Evolutionary conservation across 805 yeast genomes (phyloP).

Genomic region (Candida coquimbonensis): DNA sequence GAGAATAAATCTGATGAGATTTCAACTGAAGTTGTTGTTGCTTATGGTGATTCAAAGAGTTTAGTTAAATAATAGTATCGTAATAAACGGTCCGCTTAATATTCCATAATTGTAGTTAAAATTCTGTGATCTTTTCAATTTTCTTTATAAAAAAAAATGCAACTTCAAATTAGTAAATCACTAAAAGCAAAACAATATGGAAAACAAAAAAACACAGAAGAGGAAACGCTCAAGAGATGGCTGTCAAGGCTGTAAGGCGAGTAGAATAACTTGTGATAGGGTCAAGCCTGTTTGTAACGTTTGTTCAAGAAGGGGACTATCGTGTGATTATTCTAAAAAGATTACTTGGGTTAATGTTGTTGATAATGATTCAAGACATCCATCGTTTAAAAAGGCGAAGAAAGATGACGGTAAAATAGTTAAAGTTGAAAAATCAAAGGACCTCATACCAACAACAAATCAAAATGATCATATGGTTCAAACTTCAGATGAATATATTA

Average conservation of each 20-base stretch:
- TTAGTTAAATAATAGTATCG: too few species aligned
- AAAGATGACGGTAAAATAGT: background rate
- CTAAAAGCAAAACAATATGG: background rate
- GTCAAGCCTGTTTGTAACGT: slow-evolving; percentile 5
- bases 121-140: too few species aligned
- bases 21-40: background rate
- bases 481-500: slow-evolving; percentile 5
- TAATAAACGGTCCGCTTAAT: background rate
- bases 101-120: too few species aligned
- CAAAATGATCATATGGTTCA: slow-evolving; percentile 3
- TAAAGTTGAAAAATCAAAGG: background rate
- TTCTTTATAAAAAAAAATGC: too few species aligned
- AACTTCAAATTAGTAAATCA: too few species aligned
- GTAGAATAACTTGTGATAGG: slow-evolving; percentile 6
- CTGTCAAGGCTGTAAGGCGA: slow-evolving; percentile 7
- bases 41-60: background rate
- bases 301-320: slow-evolving; percentile 1
- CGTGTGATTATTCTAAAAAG: slow-evolving; percentile 8
- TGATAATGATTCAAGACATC: slow-evolving; percentile 9
- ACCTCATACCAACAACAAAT: background rate
- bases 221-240: slow-evolving; percentile 5
- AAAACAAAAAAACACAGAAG: background rate
- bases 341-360: slow-evolving; percentile 8
- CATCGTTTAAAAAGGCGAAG: slow-evolving; percentile 6
- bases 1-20: too few species aligned